These are phyloP conservation scores for Populus pruinosa DNA, from an alignment of 345 rosid species.

Conservation along the genomic window DNA sequence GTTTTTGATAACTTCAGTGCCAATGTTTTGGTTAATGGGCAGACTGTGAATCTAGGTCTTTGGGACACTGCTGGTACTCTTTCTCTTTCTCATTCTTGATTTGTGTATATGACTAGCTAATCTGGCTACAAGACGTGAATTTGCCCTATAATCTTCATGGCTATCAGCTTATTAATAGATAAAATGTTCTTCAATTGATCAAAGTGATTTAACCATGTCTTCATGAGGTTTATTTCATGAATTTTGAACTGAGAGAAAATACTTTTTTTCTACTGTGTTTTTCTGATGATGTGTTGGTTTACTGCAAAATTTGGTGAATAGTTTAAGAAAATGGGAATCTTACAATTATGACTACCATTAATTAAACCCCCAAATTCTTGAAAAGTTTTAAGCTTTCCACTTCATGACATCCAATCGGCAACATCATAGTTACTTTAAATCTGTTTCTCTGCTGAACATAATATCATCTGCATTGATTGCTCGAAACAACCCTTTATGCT, in stretches of 20 bases:
- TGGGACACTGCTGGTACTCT: slow-evolving; percentile 26
- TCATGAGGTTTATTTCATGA: slow-evolving; percentile 5
- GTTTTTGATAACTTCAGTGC: slow-evolving; percentile 41
- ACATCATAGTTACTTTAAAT: too few species aligned
- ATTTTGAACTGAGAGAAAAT: slow-evolving; percentile 2
- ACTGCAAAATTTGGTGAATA: slow-evolving; percentile 3
- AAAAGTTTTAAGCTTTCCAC: neutral
- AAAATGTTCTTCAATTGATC: slow-evolving; percentile 3
- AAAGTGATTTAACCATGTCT: neutral
- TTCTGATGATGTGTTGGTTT: neutral
- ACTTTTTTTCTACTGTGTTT: neutral
- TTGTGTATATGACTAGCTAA: too few species aligned
- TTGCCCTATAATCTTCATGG: neutral
- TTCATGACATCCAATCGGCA: neutral
- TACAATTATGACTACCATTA: neutral
- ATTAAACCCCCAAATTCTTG: neutral
- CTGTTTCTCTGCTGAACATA: too few species aligned
- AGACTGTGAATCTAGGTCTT: slow-evolving; percentile 26
- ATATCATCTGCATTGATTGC: neutral
- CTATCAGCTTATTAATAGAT: neutral
- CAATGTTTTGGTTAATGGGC: slow-evolving; percentile 27
- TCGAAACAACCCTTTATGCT: neutral
- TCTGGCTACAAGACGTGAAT: neutral
- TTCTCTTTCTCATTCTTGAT: slow-evolving; percentile 8
- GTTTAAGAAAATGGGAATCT: neutral